Conservation (phyloP, 192 early-diverging fungal species). For the Backusella tuberculispora region DNA sequence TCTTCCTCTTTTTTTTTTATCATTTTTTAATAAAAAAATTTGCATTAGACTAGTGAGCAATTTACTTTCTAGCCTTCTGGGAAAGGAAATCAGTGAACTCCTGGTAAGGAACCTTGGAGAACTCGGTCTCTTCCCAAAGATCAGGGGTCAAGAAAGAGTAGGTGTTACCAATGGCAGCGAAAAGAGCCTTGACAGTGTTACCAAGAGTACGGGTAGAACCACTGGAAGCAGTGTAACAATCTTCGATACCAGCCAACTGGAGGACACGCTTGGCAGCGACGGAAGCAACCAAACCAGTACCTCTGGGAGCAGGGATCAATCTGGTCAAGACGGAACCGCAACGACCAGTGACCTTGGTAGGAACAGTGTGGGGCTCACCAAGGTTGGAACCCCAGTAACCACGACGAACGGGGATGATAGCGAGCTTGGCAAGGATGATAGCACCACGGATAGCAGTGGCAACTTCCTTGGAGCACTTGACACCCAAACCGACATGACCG, state of each 20-base stretch:
- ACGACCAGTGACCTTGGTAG: constrained; percentile 96
- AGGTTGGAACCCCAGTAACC: constrained; percentile 98
- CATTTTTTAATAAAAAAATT: constrained; percentile 8
- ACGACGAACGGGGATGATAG: constrained; percentile 97
- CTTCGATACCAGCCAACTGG: constrained; percentile 94
- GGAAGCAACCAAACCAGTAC: constrained; percentile 98
- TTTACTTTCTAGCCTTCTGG: constrained; percentile 48
- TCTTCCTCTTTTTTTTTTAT: constrained; percentile 13
- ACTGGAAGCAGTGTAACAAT: constrained; percentile 95
- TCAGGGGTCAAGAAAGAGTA: constrained; percentile 98
- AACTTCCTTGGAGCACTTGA: constrained; percentile 99
- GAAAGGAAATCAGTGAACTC: constrained; percentile 37
- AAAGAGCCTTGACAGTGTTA: constrained; percentile 99
- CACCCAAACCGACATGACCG: constrained; percentile 99
- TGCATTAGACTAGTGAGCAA: constrained; percentile 1
- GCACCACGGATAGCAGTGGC: constrained; percentile 98
- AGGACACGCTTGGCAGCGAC: constrained; percentile 95
- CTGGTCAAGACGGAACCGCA: constrained; percentile 93
- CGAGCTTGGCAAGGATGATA: constrained; percentile 98
- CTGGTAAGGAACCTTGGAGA: constrained; percentile 50
- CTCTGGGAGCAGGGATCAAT: constrained; percentile 97
- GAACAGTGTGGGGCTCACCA: constrained; percentile 98
- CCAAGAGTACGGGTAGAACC: constrained; percentile 98
- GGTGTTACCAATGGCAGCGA: constrained; percentile 94
- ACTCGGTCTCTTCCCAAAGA: constrained; percentile 91